A percentile compares a stretch with the other conserved stretches of the same genome.
phyloP scores from a whole-genome alignment of 139 green algal genomes.

The Chlorella sp. region DNA sequence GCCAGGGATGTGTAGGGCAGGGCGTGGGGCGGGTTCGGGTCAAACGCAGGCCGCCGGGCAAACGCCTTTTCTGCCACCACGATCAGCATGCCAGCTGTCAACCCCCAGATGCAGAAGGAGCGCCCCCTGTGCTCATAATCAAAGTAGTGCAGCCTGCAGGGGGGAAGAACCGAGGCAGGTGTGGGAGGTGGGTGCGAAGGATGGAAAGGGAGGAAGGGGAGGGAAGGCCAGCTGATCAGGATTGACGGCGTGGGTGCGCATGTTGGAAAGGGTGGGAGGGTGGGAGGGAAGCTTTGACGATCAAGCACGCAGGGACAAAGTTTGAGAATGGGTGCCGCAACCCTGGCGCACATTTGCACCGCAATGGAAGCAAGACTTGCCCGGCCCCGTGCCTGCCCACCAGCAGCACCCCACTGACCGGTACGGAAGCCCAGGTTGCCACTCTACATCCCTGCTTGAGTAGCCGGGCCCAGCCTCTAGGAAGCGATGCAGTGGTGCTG shows the following conservation, averaged over 20 bases:
- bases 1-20: conserved; percentile 37
- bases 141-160: conserved; percentile 48
- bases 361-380: too few relatives aligned
- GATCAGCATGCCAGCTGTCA: conserved; percentile 72
- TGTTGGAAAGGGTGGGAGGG: background rate
- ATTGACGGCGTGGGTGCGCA: too few relatives aligned
- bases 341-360: too few relatives aligned
- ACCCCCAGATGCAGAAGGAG: conserved; percentile 67
- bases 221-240: too few relatives aligned
- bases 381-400: background rate
- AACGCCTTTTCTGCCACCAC: conserved; percentile 53
- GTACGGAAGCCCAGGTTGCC: conserved; percentile 47
- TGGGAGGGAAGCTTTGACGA: too few relatives aligned
- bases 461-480: conserved; percentile 40
- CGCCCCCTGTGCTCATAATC: conserved; percentile 5
- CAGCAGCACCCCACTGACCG: conserved; percentile 13
- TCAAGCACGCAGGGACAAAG: background rate
- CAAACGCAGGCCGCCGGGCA: conserved; percentile 45
- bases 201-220: background rate
- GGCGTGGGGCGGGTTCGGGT: conserved; percentile 35
- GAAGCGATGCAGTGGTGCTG: conserved; percentile 60
- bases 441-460: conserved; percentile 50
- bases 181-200: too few relatives aligned
- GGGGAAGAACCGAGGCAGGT: background rate
- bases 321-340: too few relatives aligned